These are phyloP conservation scores for Aspergillus hortae DNA, from an alignment of 2,329 filamentous ascomycete species.

Conservation along the genomic window DNA sequence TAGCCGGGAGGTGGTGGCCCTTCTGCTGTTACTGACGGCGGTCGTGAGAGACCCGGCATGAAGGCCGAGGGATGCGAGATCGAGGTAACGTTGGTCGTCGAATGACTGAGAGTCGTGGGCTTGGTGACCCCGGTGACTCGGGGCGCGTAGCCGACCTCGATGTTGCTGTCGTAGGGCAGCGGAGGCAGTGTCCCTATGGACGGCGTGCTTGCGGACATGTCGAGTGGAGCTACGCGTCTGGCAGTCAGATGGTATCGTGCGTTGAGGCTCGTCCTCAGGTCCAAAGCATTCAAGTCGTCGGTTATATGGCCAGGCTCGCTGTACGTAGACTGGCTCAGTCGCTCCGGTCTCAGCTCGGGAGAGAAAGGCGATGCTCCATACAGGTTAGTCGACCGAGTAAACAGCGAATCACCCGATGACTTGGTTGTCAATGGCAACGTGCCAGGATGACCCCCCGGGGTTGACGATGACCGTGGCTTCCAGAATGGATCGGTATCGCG, in stretches of 20 bases:
- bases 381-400: slow-evolving; percentile 20
- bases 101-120: slow-evolving; percentile 10
- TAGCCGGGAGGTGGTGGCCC: slow-evolving; percentile 19
- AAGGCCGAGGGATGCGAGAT: slow-evolving; percentile 31
- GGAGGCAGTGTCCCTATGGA: slow-evolving; percentile 21
- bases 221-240: slow-evolving; percentile 12
- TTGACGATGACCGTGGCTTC: slow-evolving; percentile 21
- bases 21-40: slow-evolving; percentile 15
- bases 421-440: slow-evolving; percentile 22
- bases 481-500: slow-evolving; percentile 11
- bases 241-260: slow-evolving; percentile 17
- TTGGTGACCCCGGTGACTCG: slow-evolving; percentile 8
- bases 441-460: slow-evolving; percentile 13
- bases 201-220: slow-evolving; percentile 26
- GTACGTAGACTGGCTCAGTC: slow-evolving; percentile 28
- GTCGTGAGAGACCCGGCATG: slow-evolving; percentile 30
- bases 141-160: slow-evolving; percentile 27
- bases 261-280: slow-evolving; percentile 23
- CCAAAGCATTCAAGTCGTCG: slow-evolving; percentile 15
- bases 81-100: slow-evolving; percentile 9
- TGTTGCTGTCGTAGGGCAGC: slow-evolving; percentile 34
- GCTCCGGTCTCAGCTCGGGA: slow-evolving; percentile 23
- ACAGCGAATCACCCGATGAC: slow-evolving; percentile 29
- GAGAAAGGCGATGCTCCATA: slow-evolving; percentile 26
- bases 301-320: slow-evolving; percentile 27